Evolutionary conservation across 805 yeast genomes (phyloP).

Genomic region (Hanseniaspora pseudoguilliermondii): DNA sequence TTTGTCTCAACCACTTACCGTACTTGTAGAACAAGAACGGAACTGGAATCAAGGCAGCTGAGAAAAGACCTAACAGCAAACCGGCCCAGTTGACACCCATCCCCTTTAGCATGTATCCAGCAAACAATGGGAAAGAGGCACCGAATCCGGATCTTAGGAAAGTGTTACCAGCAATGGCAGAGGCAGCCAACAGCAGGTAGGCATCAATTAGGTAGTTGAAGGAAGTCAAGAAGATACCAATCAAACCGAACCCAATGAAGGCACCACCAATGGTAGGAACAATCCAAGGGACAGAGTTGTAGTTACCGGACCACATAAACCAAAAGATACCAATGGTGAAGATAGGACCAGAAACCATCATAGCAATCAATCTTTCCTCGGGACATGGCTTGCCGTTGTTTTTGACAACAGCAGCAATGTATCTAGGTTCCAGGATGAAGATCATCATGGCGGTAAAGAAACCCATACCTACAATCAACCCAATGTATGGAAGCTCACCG

Average conservation of each 20-base stretch:
- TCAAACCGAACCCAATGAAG: conserved; percentile 54
- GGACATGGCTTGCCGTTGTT: conserved; percentile 56
- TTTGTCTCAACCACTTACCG: conserved; percentile 44
- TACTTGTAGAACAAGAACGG: conserved; percentile 52
- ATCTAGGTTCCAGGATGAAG: conserved; percentile 40
- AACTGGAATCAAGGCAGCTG: conserved; percentile 46
- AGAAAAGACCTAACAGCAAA: conserved; percentile 50
- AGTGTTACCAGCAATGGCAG: conserved; percentile 65
- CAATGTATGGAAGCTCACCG: conserved; percentile 65
- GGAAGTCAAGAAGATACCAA: conserved; percentile 55
- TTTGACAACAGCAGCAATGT: conserved; percentile 34
- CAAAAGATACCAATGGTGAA: conserved; percentile 74
- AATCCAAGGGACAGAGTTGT: conserved; percentile 62
- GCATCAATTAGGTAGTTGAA: conserved; percentile 63
- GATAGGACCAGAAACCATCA: conserved; percentile 56
- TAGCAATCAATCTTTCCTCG: conserved; percentile 65
- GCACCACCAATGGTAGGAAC: conserved; percentile 60
- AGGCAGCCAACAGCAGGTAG: conserved; percentile 60
- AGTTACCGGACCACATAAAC: conserved; percentile 82
- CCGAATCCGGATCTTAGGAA: conserved; percentile 57
- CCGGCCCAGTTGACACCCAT: conserved; percentile 76
- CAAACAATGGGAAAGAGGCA: conserved; percentile 61
- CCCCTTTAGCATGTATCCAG: conserved; percentile 52
- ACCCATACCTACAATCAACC: conserved; percentile 56
- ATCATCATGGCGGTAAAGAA: conserved; percentile 45